These are phyloP conservation scores for Clarkia xantiana DNA, from an alignment of 345 rosid species.

Conservation along the genomic window DNA sequence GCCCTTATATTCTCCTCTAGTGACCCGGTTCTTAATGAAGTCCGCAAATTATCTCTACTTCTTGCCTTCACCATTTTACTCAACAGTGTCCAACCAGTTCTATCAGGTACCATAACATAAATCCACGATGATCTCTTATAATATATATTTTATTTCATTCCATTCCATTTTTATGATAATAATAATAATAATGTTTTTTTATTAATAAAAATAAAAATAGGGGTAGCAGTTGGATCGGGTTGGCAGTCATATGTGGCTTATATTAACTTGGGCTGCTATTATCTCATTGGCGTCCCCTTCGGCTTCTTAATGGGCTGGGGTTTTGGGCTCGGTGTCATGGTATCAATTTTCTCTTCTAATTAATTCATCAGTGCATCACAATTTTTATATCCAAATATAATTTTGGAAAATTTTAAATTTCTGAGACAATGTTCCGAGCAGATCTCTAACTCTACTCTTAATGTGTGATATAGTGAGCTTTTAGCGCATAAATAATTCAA, in stretches of 20 bases:
- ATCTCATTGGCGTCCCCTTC: constrained; percentile 58
- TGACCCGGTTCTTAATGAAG: constrained; percentile 35
- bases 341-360: constrained; percentile 8
- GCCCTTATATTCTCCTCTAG: constrained; percentile 56
- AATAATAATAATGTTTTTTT: neutral
- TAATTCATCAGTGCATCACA: neutral
- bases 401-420: too few relatives aligned
- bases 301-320: constrained; percentile 86
- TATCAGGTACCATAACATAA: constrained; percentile 34
- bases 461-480: too few relatives aligned
- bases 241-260: constrained; percentile 89
- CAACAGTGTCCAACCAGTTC: constrained; percentile 80
- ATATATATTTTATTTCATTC: neutral
- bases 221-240: constrained; percentile 95
- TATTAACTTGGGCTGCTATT: constrained; percentile 80
- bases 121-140: neutral
- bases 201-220: constrained; percentile 25
- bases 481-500: too few relatives aligned
- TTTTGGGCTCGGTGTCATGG: constrained; percentile 66
- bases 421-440: too few relatives aligned
- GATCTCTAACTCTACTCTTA: too few relatives aligned
- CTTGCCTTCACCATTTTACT: constrained; percentile 66
- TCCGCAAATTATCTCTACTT: constrained; percentile 41
- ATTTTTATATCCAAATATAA: neutral
- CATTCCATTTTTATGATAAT: neutral